Evolutionary conservation across 495 filamentous ascomycete species (phyloP), one percentile per base, ranked within the genome.

Genomic region (Neurospora africana): DNA sequence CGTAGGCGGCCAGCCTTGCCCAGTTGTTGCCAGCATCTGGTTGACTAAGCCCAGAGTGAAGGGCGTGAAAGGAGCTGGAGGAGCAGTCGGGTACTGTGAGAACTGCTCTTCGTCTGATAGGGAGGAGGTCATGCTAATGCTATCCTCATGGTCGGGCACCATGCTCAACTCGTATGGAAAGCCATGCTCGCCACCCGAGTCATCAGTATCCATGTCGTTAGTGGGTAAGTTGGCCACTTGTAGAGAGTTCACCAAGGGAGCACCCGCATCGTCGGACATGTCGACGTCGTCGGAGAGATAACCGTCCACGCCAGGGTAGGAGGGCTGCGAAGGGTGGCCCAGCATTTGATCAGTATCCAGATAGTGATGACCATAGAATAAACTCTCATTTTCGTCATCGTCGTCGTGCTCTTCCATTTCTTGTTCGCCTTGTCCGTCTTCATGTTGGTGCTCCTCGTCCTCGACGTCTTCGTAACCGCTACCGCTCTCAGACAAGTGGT

Each of bases 201-300:
- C 53, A 27, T 74, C 71, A 21, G 73, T 70, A 23, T 74, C 75
- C 70, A 79, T 72, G 47, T 74, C 72, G 71, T 70, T 43, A 5
- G 75, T 69, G n/a, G 78, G 71, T n/a, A 76, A n/a, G 43, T 70
- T 68, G 68, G 70, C 37, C 35, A 73, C 71, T 11, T 76, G 53
- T 5, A 72, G 44, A 27, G 73, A 72, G 71, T 72, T 72, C 58
- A 74, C 72, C 69, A 78, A 68, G 15, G 76, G 75, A 19, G 74
- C 72, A 10, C 74, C 77, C 19, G 71, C 71, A 65, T 68, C 72
- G 39, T 76, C 75, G 10, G 73, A 75, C 69, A 74, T 67, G 71
- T 74, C 75, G 13, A 71, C 41, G 30, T 73, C 73, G 65, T 77
- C 78, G 17, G 75, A 76, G n/a, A 72, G 37, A 71, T 75, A 74